Evolutionary conservation across 1,284 basidiomycete species (phyloP), one percentile per base, ranked within the genome.

Genomic region (Cryptococcus deneoformans): DNA sequence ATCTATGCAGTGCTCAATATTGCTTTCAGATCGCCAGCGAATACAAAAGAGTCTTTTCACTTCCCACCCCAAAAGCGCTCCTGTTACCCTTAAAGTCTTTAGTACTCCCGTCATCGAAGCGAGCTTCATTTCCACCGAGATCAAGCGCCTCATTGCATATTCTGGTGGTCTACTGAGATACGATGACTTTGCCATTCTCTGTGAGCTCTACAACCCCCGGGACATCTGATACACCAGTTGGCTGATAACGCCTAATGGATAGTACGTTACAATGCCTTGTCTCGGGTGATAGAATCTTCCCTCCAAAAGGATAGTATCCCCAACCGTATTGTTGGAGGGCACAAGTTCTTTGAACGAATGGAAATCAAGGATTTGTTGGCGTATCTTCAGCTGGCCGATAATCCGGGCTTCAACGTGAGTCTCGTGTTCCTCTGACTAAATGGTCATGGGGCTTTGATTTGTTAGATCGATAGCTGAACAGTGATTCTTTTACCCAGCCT

Each of bases 341-440:
- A 88, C 72, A 89, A 87, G 72, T 93, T 93, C 82, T 94, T 93
- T 68, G 89, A 93, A 61, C 86, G 91, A 7, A 75, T 84, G 63
- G 89, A 90, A 80, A 84, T 96, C 71, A 93, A 92, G 78, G 90
- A 93, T 72, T 66, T 94, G 24, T 78, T 95, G n/a, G 87, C 89
- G 1, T 95, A 95, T 75, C 79, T 93, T 0, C 90, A 92, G 69
- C 80, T 95, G 1, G 82, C 88, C 1, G 90, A 93, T 65, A 95
- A 95, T 70, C 86, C 89, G 0, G 79, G 82, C 11, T 94, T 88
- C 67, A 80, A 80, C 5, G 74, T 74, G 46, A 61, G 73, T 53
- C 35, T 35, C 24, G 9, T 29, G 6, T 14, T 35, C 14, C 14
- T 6, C 20, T 7, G 45, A 12, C 29, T 14, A 34, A 29, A 34